phyloP scores from a whole-genome alignment of 306 rosid species.

The Acacia acuminata region DNA sequence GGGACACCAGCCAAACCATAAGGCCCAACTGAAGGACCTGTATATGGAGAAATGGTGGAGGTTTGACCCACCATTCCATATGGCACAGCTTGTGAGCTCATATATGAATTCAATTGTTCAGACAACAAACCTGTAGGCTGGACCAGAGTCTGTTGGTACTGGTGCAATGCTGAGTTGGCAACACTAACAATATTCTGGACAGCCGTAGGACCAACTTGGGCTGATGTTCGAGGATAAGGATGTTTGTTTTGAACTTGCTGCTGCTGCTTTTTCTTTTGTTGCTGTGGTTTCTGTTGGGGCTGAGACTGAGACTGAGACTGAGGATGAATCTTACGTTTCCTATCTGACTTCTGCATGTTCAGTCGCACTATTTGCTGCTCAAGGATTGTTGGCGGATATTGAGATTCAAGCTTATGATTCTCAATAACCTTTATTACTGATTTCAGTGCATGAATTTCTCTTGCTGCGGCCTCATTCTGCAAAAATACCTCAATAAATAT shows the following conservation, averaged over 20 bases:
- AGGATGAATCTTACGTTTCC: constrained; percentile 49
- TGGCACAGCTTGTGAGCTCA: constrained; percentile 50
- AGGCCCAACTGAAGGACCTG: constrained; percentile 53
- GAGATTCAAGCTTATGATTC: constrained; percentile 61
- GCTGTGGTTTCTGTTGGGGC: constrained; percentile 31
- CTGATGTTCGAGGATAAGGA: constrained; percentile 38
- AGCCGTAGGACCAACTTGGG: constrained; percentile 33
- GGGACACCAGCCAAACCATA: constrained; percentile 61
- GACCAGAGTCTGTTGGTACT: constrained; percentile 49
- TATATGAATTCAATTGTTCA: constrained; percentile 47
- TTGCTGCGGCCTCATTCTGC: constrained; percentile 70
- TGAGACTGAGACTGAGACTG: constrained; percentile 9
- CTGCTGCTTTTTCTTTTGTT: constrained; percentile 14
- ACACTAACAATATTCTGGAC: constrained; percentile 29
- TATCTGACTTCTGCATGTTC: constrained; percentile 41
- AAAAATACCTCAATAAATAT: constrained; percentile 34
- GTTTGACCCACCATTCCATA: constrained; percentile 58
- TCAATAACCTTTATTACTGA: constrained; percentile 67
- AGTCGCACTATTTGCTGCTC: constrained; percentile 59
- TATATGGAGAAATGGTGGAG: constrained; percentile 49
- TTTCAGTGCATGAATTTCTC: constrained; percentile 70
- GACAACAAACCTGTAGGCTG: constrained; percentile 55
- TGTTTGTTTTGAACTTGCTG: constrained; percentile 47
- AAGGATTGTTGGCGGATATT: constrained; percentile 57
- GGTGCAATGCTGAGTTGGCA: constrained; percentile 39